Base-by-base conservation (phyloP, 176 grass and related monocot genomes). In the Oryza longistaminata region DNA sequence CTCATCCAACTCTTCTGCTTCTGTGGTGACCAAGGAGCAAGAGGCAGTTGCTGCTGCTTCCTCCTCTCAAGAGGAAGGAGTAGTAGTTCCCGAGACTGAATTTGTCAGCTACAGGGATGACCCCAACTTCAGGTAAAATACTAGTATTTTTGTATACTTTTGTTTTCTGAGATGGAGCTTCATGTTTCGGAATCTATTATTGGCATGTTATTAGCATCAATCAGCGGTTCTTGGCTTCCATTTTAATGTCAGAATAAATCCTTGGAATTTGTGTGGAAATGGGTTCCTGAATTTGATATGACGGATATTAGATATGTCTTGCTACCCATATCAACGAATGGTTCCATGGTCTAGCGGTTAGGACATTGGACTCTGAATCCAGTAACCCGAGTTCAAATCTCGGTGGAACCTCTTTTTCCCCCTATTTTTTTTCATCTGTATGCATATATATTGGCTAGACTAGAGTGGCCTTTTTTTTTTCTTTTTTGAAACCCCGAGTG, bases 321-420 rank as follows among this genome's bases (percentile, higher is more conserved):
- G 3, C 2, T 0, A 0, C 0, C 0, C 0, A 0, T 0, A 0
- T 0, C 11, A 53, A 13, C 37, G 43, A 58, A 0, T 62, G 88
- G 81, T 93, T 92, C 87, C 75, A 92, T 93, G 85, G 88, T 90
- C 88, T 90, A 93, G 88, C 73, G 91, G 88, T 93, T 85, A 93
- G 91, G 91, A 90, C 91, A 90, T 93, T 93, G 29, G 88, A 90
- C 87, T 92, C 87, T 92, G 87, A 90, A 90, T 92, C 84, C 26
- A 92, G 84, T 92, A 92, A 90, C 91, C 87, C 91, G 91, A 92
- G 87, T 90, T 92, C 80, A 87, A 92, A 12, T 89, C 87, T 90
- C 90, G 87, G 90, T 92, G 75, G 87, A 87, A 84, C 90, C 90
- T 92, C 0, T 9, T 68, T 89, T 71, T 50, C 19, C 15, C n/a